Evolutionary conservation across 1,139 yeast genomes (phyloP), one percentile per base, ranked within the genome.

Genomic region (Taphrina sp.): DNA sequence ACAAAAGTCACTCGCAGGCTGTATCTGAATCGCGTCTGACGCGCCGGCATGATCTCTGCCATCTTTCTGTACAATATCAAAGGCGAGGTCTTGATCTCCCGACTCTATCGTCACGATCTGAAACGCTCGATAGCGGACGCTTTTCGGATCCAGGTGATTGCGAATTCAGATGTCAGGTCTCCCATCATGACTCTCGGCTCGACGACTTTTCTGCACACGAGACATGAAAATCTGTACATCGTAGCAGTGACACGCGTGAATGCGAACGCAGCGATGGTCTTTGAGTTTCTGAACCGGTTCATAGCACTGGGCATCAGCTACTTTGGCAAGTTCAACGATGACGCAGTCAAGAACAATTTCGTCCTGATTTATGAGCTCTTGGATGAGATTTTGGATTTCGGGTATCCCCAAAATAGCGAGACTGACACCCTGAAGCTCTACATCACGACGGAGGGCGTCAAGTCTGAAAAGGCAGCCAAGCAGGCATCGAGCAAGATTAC

Each of bases 141-240:
- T 42, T 92, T 92, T 67, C 78, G 96, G 33, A 84, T 90, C 60
- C 96, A 92, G 66, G 95, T 89, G 36, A 86, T 90, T 49, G 76
- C 87, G 54, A 79, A 78, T 60, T 69, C 76, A 5, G 82, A 79
- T 56, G 73, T 75, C 28, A 76, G 85, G 61, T 83, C 95, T 2
- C 98, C 98, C 0, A 82, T 92, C 4, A 72, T 90, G 56, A 92
- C 97, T 0, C 71, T 92, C 39, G 98, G 98, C 2, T 86, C 95
- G 0, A 92, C 97, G 0, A 85, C 96, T 0, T 92, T 90, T 67
- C 76, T 89, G 45, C 90, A 89, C 66, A 83, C 87, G 49, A 79
- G 80, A 62, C 79, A 82, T 56, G 83, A 82, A 14, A 74, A 77
- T 58, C 65, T 92, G 19, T 92, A 95, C 84, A 67, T 88, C 12